Evolutionary conservation across 345 rosid species (phyloP), one percentile per base, ranked within the genome.

Genomic region (Aquilaria yunnanensis): DNA sequence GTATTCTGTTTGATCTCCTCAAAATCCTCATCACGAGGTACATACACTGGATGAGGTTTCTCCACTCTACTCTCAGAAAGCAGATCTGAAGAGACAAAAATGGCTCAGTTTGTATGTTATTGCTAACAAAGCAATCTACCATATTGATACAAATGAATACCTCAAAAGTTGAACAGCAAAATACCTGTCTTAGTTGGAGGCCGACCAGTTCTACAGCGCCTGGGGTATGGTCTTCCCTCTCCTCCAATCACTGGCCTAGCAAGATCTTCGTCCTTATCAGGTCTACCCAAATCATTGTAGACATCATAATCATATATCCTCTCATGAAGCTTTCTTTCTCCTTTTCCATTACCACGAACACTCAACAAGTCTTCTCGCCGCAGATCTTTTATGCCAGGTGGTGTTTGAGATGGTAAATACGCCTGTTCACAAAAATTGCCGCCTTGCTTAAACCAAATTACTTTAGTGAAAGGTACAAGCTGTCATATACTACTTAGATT

Each of bases 21-120:
- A n/a, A 94, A 94, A 31, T 81, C 83, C 77, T 94, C 99, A 37
- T 90, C 97, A 30, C 98, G 76, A 32, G 97, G 99, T 37, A 94
- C 97, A 54, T 90, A 94, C 9, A 90, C 88, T 3, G 92, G 90
- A 49, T 81, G 85, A 29, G 92, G 89, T 76, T 90, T 90, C 53
- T 85, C 95, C 1, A 88, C 81, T 78, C 95, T 79, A 70, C 84
- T 85, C 80, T 94, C 97, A 52, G 59, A 80, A 4, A 54, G 81
- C 9, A 81, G 85, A 68, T 88, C 99, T 90, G 59, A 54, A 51
- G 47, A 32, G 49, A 64, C 51, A 49, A 61, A 51, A 50, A 57
- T 57, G 14, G 60, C 12, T 3, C 37, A 33, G 33, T 46, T 48
- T 45, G 46, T 58, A 53, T 9, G 53, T 29, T 23, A 32, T 13